Evolutionary conservation across 768 basidiomycete species (phyloP).

Genomic region (Pholiota molesta): DNA sequence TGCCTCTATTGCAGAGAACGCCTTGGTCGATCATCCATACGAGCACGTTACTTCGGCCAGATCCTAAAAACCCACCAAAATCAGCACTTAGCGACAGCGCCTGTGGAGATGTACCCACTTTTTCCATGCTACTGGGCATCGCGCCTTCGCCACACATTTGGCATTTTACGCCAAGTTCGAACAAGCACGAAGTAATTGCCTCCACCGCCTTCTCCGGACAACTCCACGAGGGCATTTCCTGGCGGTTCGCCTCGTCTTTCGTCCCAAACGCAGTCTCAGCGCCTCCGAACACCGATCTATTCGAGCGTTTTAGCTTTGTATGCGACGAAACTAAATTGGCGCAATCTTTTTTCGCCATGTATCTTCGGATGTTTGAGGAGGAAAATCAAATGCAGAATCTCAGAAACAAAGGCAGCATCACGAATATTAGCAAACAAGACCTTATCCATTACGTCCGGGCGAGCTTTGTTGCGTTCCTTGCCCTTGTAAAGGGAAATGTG

Average conservation of each 20-base stretch:
- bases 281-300: background rate
- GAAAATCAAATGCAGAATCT: conserved; percentile 32
- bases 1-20: conserved; percentile 38
- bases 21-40: conserved; percentile 42
- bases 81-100: conserved; percentile 33
- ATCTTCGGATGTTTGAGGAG: conserved; percentile 46
- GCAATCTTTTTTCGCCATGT: conserved; percentile 42
- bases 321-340: conserved; percentile 36
- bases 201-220: conserved; percentile 22
- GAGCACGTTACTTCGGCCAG: conserved; percentile 37
- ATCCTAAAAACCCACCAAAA: conserved; percentile 4
- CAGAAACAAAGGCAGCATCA: conserved; percentile 1
- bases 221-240: conserved; percentile 40
- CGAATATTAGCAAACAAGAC: conserved; percentile 18
- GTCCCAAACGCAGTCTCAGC: conserved; percentile 12
- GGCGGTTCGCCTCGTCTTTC: conserved; percentile 35
- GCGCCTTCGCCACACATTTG: conserved; percentile 42
- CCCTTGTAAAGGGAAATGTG: conserved; percentile 38
- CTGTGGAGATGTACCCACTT: conserved; percentile 41
- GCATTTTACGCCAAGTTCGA: conserved; percentile 41
- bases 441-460: conserved; percentile 49
- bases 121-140: conserved; percentile 46
- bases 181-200: conserved; percentile 40
- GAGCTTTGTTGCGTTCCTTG: conserved; percentile 50
- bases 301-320: background rate